phyloP scores from a whole-genome alignment of 441 rosid genomes.

The Kokia cookei region DNA sequence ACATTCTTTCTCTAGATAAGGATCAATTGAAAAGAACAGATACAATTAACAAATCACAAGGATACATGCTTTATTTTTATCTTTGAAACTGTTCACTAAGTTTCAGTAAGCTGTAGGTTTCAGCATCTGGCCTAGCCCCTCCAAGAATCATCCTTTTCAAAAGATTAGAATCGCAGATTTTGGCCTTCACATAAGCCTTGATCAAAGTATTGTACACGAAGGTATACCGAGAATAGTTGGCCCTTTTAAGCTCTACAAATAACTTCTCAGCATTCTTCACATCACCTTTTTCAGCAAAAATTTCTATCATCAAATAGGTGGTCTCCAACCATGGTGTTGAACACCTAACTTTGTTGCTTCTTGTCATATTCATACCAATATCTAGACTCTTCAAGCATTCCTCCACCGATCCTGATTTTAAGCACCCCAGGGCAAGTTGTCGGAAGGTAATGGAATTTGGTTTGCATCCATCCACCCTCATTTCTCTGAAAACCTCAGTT shows the following conservation, averaged over 20 bases:
- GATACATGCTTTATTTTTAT: conserved; percentile 10
- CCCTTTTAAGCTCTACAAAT: conserved; percentile 58
- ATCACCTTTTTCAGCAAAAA: conserved; percentile 72
- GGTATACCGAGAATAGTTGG: conserved; percentile 57
- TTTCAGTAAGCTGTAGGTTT: conserved; percentile 77
- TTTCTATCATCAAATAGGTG: conserved; percentile 56
- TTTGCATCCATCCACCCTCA: conserved; percentile 41
- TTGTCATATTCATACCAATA: conserved; percentile 34
- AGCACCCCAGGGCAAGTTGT: conserved; percentile 84
- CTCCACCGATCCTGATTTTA: conserved; percentile 46
- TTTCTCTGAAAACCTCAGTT: conserved; percentile 51
- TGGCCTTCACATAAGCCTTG: conserved; percentile 73
- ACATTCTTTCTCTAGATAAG: background rate
- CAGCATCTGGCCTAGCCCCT: conserved; percentile 88
- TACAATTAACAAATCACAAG: background rate
- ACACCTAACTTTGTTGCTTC: conserved; percentile 46
- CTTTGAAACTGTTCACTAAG: conserved; percentile 48
- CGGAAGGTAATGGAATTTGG: conserved; percentile 78
- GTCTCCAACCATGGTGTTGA: conserved; percentile 87
- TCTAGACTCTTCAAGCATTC: conserved; percentile 71
- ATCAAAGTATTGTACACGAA: conserved; percentile 75
- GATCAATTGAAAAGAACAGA: conserved; percentile 6
- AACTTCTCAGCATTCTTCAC: conserved; percentile 58
- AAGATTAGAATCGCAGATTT: conserved; percentile 53
- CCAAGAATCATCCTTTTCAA: conserved; percentile 85